Evolutionary conservation across 164 flowering plant species (phyloP).

Genomic region (Chimonanthus praecox): DNA sequence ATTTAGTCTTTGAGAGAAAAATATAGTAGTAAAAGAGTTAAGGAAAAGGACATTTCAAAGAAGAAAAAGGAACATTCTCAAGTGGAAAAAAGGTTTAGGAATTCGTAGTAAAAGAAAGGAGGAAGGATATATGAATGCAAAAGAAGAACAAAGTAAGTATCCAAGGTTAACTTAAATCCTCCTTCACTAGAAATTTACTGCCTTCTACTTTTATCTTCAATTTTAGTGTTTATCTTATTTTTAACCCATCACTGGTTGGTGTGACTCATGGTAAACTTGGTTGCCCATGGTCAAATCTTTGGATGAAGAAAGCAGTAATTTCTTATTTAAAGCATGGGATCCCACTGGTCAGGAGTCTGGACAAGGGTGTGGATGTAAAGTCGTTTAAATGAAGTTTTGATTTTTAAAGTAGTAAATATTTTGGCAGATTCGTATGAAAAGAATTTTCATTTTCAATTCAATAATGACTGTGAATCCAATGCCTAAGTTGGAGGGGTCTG

Average conservation of each 20-base stretch:
- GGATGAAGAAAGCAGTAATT: too few species aligned
- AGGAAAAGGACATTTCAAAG: slow-evolving; percentile 5
- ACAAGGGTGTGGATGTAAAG: too few species aligned
- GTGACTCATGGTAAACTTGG: neutral
- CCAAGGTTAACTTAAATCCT: neutral
- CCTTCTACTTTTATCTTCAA: neutral
- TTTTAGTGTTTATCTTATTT: neutral
- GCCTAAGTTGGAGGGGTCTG: too few species aligned
- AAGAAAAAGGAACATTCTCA: slow-evolving; percentile 4
- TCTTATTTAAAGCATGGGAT: too few species aligned
- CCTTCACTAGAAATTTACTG: neutral
- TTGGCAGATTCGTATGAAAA: too few species aligned
- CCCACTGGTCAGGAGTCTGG: too few species aligned
- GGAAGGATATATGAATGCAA: slow-evolving; percentile 1
- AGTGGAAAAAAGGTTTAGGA: slow-evolving; percentile 16
- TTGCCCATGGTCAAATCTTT: too few species aligned
- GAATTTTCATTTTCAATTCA: too few species aligned
- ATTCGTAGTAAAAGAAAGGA: slow-evolving; percentile 11
- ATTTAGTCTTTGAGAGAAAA: slow-evolving; percentile 2
- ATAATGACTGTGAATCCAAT: too few species aligned
- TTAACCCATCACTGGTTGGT: neutral
- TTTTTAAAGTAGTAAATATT: too few species aligned
- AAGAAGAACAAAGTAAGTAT: neutral
- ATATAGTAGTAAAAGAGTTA: neutral
- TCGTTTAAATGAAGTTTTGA: too few species aligned